Percentiles rank a stretch among this genome's conserved stretches.
These are phyloP conservation scores for Diplocarpon rosae DNA, from an alignment of 2,329 filamentous ascomycete species.

Conservation along the genomic window DNA sequence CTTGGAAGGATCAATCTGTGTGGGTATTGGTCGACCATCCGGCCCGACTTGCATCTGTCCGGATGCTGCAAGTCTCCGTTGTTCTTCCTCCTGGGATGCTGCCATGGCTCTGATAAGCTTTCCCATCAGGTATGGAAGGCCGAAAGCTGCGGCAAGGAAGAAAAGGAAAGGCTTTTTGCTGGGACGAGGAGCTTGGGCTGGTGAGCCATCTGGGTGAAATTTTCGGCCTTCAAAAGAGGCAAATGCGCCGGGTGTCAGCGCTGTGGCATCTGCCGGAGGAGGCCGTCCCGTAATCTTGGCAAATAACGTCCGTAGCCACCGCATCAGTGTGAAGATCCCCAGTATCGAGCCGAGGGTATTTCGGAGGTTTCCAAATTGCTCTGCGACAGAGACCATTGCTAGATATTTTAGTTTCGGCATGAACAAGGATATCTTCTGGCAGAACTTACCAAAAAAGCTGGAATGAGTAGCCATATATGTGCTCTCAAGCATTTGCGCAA, in stretches of 20 bases:
- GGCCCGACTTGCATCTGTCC: constrained; percentile 42
- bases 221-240: constrained; percentile 72
- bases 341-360: constrained; percentile 89
- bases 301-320: constrained; percentile 85
- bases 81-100: constrained; percentile 73
- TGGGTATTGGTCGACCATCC: constrained; percentile 33
- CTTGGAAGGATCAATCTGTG: constrained; percentile 71
- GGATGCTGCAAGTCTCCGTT: constrained; percentile 42
- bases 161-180: constrained; percentile 94
- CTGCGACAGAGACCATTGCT: constrained; percentile 98
- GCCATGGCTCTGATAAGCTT: constrained; percentile 85
- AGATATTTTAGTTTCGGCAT: constrained; percentile 15
- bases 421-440: not conserved
- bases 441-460: constrained; percentile 83
- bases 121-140: constrained; percentile 91
- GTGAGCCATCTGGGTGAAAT: constrained; percentile 50
- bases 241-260: constrained; percentile 84
- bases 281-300: constrained; percentile 90
- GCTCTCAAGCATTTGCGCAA: constrained; percentile 98
- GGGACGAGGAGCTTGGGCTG: constrained; percentile 51
- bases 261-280: constrained; percentile 72
- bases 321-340: constrained; percentile 89
- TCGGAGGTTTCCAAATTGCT: constrained; percentile 88
- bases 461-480: constrained; percentile 99
- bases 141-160: constrained; percentile 89